phyloP scores from a whole-genome alignment of 345 rosid species.

The Angophora floribunda region DNA sequence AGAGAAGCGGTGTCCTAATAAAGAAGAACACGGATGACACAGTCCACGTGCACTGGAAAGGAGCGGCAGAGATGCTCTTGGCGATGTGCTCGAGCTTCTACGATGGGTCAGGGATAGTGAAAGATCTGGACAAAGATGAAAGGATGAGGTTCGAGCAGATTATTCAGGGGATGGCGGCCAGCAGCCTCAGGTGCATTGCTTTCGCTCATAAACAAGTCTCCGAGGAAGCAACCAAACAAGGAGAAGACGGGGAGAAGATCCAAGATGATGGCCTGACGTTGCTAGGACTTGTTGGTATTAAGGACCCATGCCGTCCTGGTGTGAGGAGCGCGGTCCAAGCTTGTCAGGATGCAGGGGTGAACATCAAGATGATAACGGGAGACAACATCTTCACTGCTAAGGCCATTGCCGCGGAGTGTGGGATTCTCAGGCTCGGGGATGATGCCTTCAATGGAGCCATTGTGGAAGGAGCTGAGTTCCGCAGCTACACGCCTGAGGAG shows the following conservation, averaged over 20 bases:
- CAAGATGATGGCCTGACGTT: conserved; percentile 32
- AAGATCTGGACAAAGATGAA: conserved; percentile 12
- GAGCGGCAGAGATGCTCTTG: conserved; percentile 69
- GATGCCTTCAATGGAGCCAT: conserved; percentile 25
- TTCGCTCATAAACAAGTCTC: conserved; percentile 42
- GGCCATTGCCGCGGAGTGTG: conserved; percentile 74
- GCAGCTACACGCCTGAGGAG: conserved; percentile 32
- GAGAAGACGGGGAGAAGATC: conserved; percentile 8
- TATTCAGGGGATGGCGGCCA: conserved; percentile 58
- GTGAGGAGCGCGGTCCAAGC: conserved; percentile 54
- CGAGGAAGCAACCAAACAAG: conserved; percentile 2
- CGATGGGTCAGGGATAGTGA: conserved; percentile 31
- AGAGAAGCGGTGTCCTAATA: conserved; percentile 47
- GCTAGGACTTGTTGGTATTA: conserved; percentile 57
- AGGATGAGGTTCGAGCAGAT: conserved; percentile 26
- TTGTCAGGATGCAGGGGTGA: conserved; percentile 62
- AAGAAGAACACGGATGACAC: conserved; percentile 21
- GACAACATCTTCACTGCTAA: conserved; percentile 67
- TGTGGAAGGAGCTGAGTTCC: conserved; percentile 52
- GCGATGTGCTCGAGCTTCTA: conserved; percentile 57
- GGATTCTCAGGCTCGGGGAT: conserved; percentile 33
- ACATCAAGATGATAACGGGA: conserved; percentile 73
- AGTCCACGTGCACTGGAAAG: conserved; percentile 61
- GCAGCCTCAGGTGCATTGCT: conserved; percentile 65
- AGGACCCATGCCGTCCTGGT: conserved; percentile 68